A percentile compares a stretch with the other conserved stretches of the same genome.
These are phyloP conservation scores for Salix suchowensis DNA, from an alignment of 345 rosid species.

Conservation along the genomic window DNA sequence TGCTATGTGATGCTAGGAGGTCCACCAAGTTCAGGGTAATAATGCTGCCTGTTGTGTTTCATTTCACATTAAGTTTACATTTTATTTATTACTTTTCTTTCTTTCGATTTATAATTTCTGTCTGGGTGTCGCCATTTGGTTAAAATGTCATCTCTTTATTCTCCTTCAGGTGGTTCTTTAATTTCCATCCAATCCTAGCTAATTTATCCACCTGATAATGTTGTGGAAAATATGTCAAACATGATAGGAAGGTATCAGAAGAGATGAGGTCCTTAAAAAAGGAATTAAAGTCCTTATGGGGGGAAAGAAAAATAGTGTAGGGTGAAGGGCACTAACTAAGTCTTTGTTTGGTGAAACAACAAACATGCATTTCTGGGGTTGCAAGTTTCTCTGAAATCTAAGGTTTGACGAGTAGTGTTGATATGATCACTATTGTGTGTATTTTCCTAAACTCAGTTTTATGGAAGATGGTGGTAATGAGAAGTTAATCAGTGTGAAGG, in stretches of 20 bases:
- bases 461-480: too few relatives aligned
- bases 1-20: not conserved
- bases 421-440: too few relatives aligned
- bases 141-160: not conserved
- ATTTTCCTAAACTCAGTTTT: too few relatives aligned
- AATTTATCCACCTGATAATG: not conserved
- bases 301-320: not conserved
- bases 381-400: not conserved
- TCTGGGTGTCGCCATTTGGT: not conserved
- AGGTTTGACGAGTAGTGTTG: not conserved
- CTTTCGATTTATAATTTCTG: not conserved
- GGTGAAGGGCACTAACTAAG: not conserved
- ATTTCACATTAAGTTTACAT: not conserved
- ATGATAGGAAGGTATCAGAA: conserved; percentile 5
- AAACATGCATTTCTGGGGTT: not conserved
- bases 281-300: not conserved
- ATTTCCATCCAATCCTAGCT: not conserved
- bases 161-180: not conserved
- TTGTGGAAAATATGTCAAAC: conserved; percentile 13
- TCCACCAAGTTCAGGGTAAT: conserved; percentile 8
- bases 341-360: not conserved
- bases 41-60: conserved; percentile 2
- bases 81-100: not conserved
- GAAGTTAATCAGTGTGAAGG: too few relatives aligned
- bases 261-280: conserved; percentile 2